Conservation (phyloP, 1,139 yeast genomes). For the Lodderomyces oxycetoniae region DNA sequence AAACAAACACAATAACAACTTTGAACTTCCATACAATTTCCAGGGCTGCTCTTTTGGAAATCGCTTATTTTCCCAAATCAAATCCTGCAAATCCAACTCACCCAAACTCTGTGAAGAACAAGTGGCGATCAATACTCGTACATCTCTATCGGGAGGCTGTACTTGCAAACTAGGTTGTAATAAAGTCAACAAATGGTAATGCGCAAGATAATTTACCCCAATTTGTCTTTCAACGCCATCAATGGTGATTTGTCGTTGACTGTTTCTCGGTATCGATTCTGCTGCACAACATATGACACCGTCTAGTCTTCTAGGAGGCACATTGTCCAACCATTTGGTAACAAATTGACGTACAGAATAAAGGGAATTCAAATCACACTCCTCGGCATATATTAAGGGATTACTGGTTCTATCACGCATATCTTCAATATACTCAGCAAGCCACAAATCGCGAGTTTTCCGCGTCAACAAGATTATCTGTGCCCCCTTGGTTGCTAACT, state of each 20-base stretch:
- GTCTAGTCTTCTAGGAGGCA: conserved; percentile 86
- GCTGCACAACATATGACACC: conserved; percentile 88
- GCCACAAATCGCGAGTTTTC: conserved; percentile 65
- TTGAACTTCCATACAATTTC: conserved; percentile 77
- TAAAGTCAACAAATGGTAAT: conserved; percentile 73
- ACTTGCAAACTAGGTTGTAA: conserved; percentile 75
- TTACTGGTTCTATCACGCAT: conserved; percentile 67
- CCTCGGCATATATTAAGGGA: conserved; percentile 78
- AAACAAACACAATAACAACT: conserved; percentile 68
- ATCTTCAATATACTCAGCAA: conserved; percentile 73
- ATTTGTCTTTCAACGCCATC: conserved; percentile 88
- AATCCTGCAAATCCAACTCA: conserved; percentile 57
- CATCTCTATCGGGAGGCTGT: conserved; percentile 94
- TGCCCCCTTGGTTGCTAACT: conserved; percentile 78
- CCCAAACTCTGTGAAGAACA: conserved; percentile 79
- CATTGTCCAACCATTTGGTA: conserved; percentile 87
- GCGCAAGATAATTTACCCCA: conserved; percentile 77
- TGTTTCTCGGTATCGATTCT: conserved; percentile 62
- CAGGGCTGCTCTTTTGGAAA: conserved; percentile 66
- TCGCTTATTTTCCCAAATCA: conserved; percentile 56
- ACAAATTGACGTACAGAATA: conserved; percentile 85
- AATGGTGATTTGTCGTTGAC: conserved; percentile 53
- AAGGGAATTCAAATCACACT: conserved; percentile 74
- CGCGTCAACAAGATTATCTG: conserved; percentile 75
- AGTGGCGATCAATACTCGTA: conserved; percentile 67